Evolutionary conservation across 352 stramenopile genomes (phyloP).

Genomic region (Globisporangium megalacanthum): DNA sequence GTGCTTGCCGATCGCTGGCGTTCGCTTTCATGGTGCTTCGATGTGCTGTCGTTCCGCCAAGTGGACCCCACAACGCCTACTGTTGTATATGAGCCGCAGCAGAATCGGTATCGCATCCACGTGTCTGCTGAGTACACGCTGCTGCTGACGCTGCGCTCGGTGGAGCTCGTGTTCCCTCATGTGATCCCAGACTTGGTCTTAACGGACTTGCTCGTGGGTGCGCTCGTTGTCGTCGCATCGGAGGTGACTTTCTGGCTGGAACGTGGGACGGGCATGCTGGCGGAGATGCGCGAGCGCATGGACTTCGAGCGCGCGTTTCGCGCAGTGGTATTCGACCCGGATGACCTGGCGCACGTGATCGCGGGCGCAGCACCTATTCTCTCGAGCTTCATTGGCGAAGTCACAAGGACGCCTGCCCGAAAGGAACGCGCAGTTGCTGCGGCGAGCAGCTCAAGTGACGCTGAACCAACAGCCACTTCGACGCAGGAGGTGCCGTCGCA

Average conservation of each 20-base stretch:
- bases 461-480: background rate
- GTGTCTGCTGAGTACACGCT: slow-evolving; percentile 10
- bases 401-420: background rate
- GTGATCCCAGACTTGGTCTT: slow-evolving; percentile 1
- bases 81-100: slow-evolving; percentile 8
- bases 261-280: slow-evolving; percentile 5
- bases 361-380: slow-evolving; percentile 6
- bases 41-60: slow-evolving; percentile 10
- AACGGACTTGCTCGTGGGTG: slow-evolving; percentile 5
- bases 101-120: slow-evolving; percentile 11
- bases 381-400: slow-evolving; percentile 5
- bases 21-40: slow-evolving; percentile 16
- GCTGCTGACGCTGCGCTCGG: slow-evolving; percentile 9
- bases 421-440: background rate
- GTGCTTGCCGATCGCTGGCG: slow-evolving; percentile 15
- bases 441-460: background rate
- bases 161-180: slow-evolving; percentile 15
- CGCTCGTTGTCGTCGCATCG: slow-evolving; percentile 6
- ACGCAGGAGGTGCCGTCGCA: background rate
- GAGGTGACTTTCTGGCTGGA: slow-evolving; percentile 22
- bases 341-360: slow-evolving; percentile 20
- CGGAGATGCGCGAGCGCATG: slow-evolving; percentile 18
- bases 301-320: slow-evolving; percentile 28
- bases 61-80: background rate
- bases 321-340: slow-evolving; percentile 17